These are phyloP conservation scores for Hanseniaspora jakobsenii DNA, from an alignment of 805 yeast species.

Conservation along the genomic window DNA sequence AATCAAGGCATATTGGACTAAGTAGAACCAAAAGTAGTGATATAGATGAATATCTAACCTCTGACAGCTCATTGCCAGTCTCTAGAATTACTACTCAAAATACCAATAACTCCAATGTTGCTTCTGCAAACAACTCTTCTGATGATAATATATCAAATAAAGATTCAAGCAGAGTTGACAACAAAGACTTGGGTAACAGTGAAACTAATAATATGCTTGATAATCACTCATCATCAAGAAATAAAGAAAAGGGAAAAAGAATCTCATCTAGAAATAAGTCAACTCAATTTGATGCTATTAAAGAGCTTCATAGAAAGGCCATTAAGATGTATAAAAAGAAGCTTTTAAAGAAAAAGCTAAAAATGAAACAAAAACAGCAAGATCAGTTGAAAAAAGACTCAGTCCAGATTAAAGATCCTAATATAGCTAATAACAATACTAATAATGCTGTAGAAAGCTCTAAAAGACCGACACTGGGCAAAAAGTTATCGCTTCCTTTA, in stretches of 20 bases:
- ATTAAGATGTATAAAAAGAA: constrained; percentile 11
- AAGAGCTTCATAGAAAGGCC: constrained; percentile 14
- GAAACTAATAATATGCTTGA: too few species aligned
- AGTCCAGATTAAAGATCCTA: too few species aligned
- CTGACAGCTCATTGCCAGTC: constrained; percentile 12
- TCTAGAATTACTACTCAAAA: constrained; percentile 15
- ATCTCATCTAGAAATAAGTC: neutral
- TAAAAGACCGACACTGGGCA: neutral
- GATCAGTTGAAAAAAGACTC: neutral
- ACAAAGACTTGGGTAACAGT: neutral
- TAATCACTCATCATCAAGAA: too few species aligned
- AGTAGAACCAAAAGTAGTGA: neutral
- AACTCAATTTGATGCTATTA: constrained; percentile 13
- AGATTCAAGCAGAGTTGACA: neutral
- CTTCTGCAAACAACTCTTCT: neutral
- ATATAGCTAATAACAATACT: too few species aligned
- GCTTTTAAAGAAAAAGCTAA: constrained; percentile 3
- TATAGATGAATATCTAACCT: constrained; percentile 6
- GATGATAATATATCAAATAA: neutral
- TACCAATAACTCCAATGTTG: constrained; percentile 3
- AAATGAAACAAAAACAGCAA: neutral
- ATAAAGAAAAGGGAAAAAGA: neutral
- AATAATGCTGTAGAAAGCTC: neutral
- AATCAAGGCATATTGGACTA: neutral
- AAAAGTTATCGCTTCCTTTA: neutral